Conservation (phyloP, 2,329 filamentous ascomycete species). For the Fusarium sp. region DNA sequence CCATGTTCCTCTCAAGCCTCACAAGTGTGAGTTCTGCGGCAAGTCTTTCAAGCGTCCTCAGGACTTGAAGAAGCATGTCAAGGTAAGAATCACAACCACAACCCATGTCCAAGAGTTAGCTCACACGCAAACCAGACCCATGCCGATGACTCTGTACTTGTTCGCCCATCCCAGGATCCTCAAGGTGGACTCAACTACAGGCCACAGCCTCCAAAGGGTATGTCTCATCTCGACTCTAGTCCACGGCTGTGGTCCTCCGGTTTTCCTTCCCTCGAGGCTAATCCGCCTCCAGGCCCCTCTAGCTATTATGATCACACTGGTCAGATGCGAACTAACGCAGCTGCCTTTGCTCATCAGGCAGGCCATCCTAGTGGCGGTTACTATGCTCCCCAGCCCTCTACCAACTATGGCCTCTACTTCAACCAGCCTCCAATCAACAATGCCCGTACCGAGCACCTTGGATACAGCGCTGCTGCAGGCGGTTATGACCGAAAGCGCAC, state of each 20-base stretch:
- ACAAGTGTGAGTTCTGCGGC: slow-evolving; percentile 98
- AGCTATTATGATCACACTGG: slow-evolving; percentile 74
- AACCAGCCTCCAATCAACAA: slow-evolving; percentile 68
- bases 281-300: slow-evolving; percentile 60
- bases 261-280: slow-evolving; percentile 53
- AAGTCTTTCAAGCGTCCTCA: slow-evolving; percentile 99
- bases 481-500: slow-evolving; percentile 83
- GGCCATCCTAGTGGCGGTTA: slow-evolving; percentile 62
- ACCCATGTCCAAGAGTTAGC: neutral
- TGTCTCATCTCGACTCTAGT: slow-evolving; percentile 44
- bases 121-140: slow-evolving; percentile 70
- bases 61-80: slow-evolving; percentile 99
- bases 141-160: slow-evolving; percentile 88
- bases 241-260: slow-evolving; percentile 15
- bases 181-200: slow-evolving; percentile 67
- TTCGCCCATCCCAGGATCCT: slow-evolving; percentile 63
- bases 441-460: slow-evolving; percentile 69
- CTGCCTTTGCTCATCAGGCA: slow-evolving; percentile 67
- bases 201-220: slow-evolving; percentile 64
- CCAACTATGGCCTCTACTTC: slow-evolving; percentile 82
- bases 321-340: slow-evolving; percentile 68
- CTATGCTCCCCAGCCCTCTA: slow-evolving; percentile 65
- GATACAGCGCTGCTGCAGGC: slow-evolving; percentile 62
- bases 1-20: slow-evolving; percentile 97
- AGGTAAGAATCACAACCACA: slow-evolving; percentile 59